Base-by-base conservation (phyloP, 2,329 filamentous ascomycete genomes). In the Aspergillus fructus region DNA sequence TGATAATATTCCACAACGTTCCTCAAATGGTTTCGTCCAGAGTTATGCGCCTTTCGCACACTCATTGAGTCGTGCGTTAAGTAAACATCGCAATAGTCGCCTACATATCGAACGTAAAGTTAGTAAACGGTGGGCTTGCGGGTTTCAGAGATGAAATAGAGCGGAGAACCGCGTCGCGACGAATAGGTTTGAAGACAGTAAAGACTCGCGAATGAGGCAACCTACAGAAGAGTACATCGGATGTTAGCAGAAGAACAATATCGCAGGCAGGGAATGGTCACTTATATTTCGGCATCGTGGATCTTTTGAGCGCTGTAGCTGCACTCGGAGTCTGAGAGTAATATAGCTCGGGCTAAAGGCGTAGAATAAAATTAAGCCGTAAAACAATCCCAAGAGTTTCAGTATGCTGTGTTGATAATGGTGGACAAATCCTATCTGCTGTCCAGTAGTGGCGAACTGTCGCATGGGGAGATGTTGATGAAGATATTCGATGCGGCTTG, bases 51-150 rank as follows among this genome's bases (percentile, higher is more conserved):
- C 81, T 97, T 97, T 69, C 94, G 93, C 78, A 99, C 94, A 79
- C 92, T 96, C 93, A 97, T 97, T 46, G 92, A 96, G 83, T 99
- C 94, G 84, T 99, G 94, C 66, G 94, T 99, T 68, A 99, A 89
- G 84, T 99, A 99, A 77, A 99, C 94, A 89, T 99, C 94, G 85
- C 94, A 99, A 79, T 99, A 99, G 77, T 99, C 94, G 83, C 93
- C 78, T 83, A 40, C 49, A 13, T 1, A 43, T 47, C 39, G 52
- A 46, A 55, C 21, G 39, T 21, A 59, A 55, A 9, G 53, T 55
- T 21, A 55, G 59, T 53, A 40, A 55, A 33, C 56, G 24, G 49
- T 45, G 40, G 49, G 40, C 34, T 51, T 43, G 23, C 41, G 34
- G 49, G 12, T 23, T 27, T 23, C 8, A n/a, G 19, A n/a, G 19